Evolutionary conservation across 441 rosid genomes (phyloP).

Genomic region (Adansonia gregorii): DNA sequence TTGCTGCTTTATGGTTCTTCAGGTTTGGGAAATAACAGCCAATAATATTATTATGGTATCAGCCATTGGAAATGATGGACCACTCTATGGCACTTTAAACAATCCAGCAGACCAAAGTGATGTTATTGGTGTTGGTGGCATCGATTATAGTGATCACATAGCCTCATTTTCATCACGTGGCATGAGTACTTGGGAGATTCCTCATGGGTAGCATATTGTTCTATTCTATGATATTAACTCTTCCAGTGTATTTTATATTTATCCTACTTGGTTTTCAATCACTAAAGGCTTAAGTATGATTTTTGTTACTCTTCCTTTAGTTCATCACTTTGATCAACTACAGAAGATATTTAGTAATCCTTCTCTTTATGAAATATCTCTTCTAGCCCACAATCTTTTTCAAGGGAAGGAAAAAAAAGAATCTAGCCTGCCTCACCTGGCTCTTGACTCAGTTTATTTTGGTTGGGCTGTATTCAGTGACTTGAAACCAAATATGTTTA

Average conservation of each 20-base stretch:
- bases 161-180: conserved; percentile 99
- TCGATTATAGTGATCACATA: conserved; percentile 93
- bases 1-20: conserved; percentile 36
- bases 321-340: not conserved
- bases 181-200: conserved; percentile 99
- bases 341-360: not conserved
- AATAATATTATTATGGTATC: conserved; percentile 98
- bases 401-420: not conserved
- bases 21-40: conserved; percentile 99
- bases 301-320: not conserved
- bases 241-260: not conserved
- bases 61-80: conserved; percentile 99
- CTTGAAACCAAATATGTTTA: too few species aligned
- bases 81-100: conserved; percentile 97
- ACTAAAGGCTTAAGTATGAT: not conserved
- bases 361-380: not conserved
- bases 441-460: too few species aligned
- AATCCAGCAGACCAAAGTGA: conserved; percentile 99
- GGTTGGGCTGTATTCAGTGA: too few species aligned
- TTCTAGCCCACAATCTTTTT: not conserved
- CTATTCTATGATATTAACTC: not conserved
- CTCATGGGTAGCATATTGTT: conserved; percentile 75
- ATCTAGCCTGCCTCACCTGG: not conserved
- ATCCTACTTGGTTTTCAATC: conserved; percentile 10
- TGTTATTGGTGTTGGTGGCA: conserved; percentile 81